Base-by-base conservation (phyloP, 495 filamentous ascomycete species). In the Clavariopsis aquatica region DNA sequence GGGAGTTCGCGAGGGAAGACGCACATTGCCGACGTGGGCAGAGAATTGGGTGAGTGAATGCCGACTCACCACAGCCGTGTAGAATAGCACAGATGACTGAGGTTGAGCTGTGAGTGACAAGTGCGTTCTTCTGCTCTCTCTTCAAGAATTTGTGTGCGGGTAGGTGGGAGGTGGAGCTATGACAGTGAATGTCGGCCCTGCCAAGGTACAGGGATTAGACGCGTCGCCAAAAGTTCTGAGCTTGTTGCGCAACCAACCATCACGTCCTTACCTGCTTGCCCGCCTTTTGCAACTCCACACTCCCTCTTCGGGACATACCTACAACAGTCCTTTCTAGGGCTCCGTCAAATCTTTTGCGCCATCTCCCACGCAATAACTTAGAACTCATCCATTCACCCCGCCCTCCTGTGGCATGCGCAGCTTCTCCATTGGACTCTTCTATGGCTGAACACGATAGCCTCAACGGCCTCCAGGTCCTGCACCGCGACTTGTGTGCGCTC, bases 401-500 rank as follows among this genome's bases (percentile, higher is more conserved):
- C 22, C 17, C 31, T 23, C 27, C 41, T 62, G 61, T 57, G 62
- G 17, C 36, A 64, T 68, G 60, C 61, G 52, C 47, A 65, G 5
- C 8, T 22, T 26, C 20, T 15, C 24, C 0, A 15, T 10, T 31
- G 17, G 51, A 36, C 36, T 57, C 62, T 54, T 76, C 66, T 60
- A 93, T 92, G 91, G 84, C 85, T 71, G 84, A 85, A 49, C 73
- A 81, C 59, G 82, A 83, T 69, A 82, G 79, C 58, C 79, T 92
- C 72, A 85, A 84, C 63, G 81, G 82, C 74, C 84, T 96, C 63
- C 85, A 88, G 74, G 86, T 82, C 74, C 82, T 96, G 51, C 89
- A 92, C 74, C 83, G 85, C 69, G 91, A 96, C 74, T 82, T 96
- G 53, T 76, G 85, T 64, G 84, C 86, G 49, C 78, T 93, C 52